Evolutionary conservation across 192 early-diverging fungal genomes (phyloP).

Genomic region (Nowakowskiella sp.): DNA sequence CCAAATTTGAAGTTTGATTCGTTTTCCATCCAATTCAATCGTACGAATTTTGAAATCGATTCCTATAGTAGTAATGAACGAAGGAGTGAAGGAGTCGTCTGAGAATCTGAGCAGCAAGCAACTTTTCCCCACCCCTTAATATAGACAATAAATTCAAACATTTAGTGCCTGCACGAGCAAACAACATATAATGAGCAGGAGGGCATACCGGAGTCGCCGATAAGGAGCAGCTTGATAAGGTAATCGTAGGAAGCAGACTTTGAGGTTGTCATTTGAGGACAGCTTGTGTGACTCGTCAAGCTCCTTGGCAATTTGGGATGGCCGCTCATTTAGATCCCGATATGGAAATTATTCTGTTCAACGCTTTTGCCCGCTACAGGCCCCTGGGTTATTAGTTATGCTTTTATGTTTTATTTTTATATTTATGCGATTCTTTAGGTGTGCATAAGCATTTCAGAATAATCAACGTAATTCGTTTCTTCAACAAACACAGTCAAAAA

Average conservation of each 20-base stretch:
- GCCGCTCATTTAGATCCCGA: too few species aligned
- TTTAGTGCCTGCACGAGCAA: neutral
- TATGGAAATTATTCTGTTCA: too few species aligned
- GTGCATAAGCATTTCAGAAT: too few species aligned
- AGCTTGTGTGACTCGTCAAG: too few species aligned
- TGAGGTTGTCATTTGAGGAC: slow-evolving; percentile 67
- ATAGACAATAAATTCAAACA: slow-evolving; percentile 3
- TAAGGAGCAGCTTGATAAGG: slow-evolving; percentile 96
- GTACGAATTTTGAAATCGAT: slow-evolving; percentile 99
- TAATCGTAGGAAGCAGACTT: slow-evolving; percentile 98
- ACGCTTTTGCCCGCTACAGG: too few species aligned
- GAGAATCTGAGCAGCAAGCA: slow-evolving; percentile 95
- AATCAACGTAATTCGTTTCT: too few species aligned
- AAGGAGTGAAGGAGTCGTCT: slow-evolving; percentile 98
- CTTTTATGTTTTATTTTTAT: too few species aligned
- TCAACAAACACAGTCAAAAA: too few species aligned
- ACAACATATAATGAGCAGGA: neutral
- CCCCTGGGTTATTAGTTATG: too few species aligned
- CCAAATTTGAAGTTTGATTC: slow-evolving; percentile 99
- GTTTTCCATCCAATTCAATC: slow-evolving; percentile 96
- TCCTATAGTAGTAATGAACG: slow-evolving; percentile 98
- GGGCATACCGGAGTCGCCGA: slow-evolving; percentile 87
- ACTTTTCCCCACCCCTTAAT: slow-evolving; percentile 87
- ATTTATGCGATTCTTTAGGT: too few species aligned
- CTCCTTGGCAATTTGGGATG: too few species aligned